Percentiles rank a stretch among this genome's conserved stretches.
Conservation (phyloP, 768 basidiomycete species). For the Ramaria sp. region DNA sequence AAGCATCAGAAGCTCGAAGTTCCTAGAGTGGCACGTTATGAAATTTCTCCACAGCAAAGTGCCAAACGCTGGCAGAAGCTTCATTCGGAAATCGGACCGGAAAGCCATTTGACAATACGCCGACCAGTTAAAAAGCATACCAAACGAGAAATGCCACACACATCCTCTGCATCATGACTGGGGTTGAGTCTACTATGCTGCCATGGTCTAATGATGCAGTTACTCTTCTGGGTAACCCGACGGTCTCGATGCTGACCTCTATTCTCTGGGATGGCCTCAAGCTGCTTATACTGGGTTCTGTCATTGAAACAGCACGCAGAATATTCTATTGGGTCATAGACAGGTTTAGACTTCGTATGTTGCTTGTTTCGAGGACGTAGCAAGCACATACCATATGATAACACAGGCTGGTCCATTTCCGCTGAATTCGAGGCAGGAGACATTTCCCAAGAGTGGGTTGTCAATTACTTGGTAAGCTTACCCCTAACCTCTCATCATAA, state of each 20-base stretch:
- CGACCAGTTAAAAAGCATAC: too few species aligned
- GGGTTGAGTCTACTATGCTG: neutral
- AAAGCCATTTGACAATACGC: too few species aligned
- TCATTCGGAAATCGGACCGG: too few species aligned
- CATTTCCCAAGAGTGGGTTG: constrained; percentile 39
- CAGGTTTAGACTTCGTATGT: constrained; percentile 9
- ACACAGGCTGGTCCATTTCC: constrained; percentile 32
- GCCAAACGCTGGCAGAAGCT: too few species aligned
- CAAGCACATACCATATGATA: neutral
- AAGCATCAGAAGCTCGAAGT: too few species aligned
- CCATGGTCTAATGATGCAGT: neutral
- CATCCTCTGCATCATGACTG: neutral
- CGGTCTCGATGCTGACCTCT: neutral
- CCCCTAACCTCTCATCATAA: neutral
- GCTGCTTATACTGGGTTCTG: constrained; percentile 13
- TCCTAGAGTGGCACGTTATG: too few species aligned
- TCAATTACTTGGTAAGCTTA: constrained; percentile 28
- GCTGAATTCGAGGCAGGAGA: constrained; percentile 36
- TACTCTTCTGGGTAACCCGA: neutral
- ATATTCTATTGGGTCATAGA: constrained; percentile 9
- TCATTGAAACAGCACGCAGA: constrained; percentile 14
- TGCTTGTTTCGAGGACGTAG: neutral
- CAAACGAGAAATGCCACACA: neutral
- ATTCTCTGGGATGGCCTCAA: constrained; percentile 9
- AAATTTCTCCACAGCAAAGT: too few species aligned